These are phyloP conservation scores for Leptodermis oblonga DNA, from an alignment of 257 asterid genomes.

Conservation along the genomic window DNA sequence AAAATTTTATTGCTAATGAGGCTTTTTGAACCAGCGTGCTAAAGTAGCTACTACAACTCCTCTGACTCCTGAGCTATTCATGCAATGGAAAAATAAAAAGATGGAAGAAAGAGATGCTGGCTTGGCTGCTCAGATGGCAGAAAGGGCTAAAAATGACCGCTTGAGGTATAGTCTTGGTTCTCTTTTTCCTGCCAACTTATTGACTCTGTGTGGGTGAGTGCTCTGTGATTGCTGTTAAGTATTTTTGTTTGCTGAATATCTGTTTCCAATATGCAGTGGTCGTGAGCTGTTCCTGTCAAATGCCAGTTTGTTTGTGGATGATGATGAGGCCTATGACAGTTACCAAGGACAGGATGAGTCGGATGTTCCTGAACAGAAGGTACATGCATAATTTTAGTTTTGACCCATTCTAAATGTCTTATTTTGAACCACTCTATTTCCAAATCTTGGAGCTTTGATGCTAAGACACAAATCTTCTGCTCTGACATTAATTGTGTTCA, in stretches of 20 bases:
- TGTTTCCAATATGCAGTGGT: constrained; percentile 49
- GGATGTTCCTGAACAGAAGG: constrained; percentile 38
- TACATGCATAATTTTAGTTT: constrained; percentile 16
- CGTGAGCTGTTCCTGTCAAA: constrained; percentile 86
- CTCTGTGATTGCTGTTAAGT: constrained; percentile 8
- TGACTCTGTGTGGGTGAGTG: background rate
- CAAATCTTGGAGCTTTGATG: too few relatives aligned
- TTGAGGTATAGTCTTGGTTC: constrained; percentile 54
- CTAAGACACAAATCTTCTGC: background rate
- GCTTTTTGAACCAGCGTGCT: constrained; percentile 54
- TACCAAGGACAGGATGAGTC: constrained; percentile 60
- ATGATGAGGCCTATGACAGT: constrained; percentile 71
- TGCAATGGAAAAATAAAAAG: constrained; percentile 87
- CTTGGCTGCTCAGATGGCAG: constrained; percentile 82
- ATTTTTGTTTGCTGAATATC: constrained; percentile 10
- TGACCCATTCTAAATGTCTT: background rate
- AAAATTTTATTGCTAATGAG: constrained; percentile 16
- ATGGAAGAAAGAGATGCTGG: constrained; percentile 75
- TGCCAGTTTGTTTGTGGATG: constrained; percentile 79
- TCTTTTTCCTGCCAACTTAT: background rate
- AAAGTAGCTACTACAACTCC: constrained; percentile 72
- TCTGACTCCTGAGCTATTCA: constrained; percentile 75
- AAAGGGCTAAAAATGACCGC: constrained; percentile 96
- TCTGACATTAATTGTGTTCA: background rate
- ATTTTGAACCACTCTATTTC: background rate